Conservation (phyloP, 2,329 filamentous ascomycete genomes). For the Epichloe hybrida region DNA sequence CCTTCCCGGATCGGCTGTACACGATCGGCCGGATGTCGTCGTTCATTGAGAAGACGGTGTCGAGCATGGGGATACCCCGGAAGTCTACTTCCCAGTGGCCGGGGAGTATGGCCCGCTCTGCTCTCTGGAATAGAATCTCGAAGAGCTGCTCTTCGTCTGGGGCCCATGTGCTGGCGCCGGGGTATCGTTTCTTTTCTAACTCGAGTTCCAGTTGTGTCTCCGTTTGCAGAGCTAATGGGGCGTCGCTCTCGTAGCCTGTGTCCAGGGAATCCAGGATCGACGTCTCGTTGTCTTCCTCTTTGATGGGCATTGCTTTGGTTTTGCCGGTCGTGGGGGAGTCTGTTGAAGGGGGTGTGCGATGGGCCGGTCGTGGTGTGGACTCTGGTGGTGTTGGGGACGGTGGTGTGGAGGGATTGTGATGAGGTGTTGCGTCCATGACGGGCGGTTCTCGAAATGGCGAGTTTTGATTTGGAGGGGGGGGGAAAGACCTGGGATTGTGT, state of each 20-base stretch:
- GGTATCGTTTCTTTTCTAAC: conserved; percentile 27
- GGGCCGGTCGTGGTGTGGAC: not conserved
- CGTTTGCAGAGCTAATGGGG: not conserved
- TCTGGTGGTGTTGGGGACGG: not conserved
- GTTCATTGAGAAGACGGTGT: conserved; percentile 21
- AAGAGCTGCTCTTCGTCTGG: conserved; percentile 33
- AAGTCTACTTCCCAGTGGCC: conserved; percentile 27
- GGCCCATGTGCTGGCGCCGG: conserved; percentile 35
- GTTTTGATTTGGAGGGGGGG: too few species aligned
- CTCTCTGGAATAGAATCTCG: conserved; percentile 27
- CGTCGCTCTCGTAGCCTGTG: conserved; percentile 6
- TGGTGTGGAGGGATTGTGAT: not conserved
- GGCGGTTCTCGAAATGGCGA: not conserved
- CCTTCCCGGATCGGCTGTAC: conserved; percentile 21
- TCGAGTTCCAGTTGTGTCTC: conserved; percentile 23
- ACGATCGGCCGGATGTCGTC: conserved; percentile 21
- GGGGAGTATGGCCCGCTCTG: conserved; percentile 27
- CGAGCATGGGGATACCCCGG: conserved; percentile 25
- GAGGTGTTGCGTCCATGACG: not conserved
- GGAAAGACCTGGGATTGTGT: too few species aligned
- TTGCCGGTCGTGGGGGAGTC: not conserved
- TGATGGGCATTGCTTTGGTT: not conserved
- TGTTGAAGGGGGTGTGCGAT: not conserved
- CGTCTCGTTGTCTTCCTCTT: conserved; percentile 2
- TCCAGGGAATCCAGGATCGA: conserved; percentile 1